Conservation (phyloP, 306 rosid species). For the Hylodesmum podocarpum region DNA sequence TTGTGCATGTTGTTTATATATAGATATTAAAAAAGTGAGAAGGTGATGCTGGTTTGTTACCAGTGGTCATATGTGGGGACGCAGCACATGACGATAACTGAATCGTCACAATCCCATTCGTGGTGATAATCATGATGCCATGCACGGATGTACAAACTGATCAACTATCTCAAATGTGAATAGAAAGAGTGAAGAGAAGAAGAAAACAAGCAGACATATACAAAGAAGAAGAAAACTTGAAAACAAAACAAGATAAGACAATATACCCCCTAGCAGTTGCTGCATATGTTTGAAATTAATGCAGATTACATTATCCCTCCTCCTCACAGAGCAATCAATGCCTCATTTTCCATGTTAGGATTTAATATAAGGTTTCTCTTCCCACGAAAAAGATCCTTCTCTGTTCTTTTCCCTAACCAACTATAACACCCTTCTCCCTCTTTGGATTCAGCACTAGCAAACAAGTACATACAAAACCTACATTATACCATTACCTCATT, state of each 20-base stretch:
- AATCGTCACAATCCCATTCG: conserved; percentile 30
- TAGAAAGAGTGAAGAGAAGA: neutral
- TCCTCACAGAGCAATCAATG: conserved; percentile 26
- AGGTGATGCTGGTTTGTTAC: neutral
- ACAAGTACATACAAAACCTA: conserved; percentile 44
- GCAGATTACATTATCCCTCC: neutral
- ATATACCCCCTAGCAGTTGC: neutral
- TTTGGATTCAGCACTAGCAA: conserved; percentile 19
- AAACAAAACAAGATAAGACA: neutral
- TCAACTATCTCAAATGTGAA: neutral
- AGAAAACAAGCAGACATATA: neutral
- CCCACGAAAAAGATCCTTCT: conserved; percentile 69
- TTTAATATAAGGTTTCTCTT: conserved; percentile 54
- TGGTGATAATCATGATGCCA: conserved; percentile 18
- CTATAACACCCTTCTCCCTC: conserved; percentile 19
- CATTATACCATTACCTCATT: conserved; percentile 45
- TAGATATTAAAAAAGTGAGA: too few relatives aligned
- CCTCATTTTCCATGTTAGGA: conserved; percentile 59
- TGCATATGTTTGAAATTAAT: conserved; percentile 11
- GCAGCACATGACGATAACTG: conserved; percentile 37
- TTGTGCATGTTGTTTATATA: too few relatives aligned
- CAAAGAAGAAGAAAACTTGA: neutral
- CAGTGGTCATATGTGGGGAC: conserved; percentile 27
- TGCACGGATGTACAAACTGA: neutral
- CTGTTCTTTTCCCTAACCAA: conserved; percentile 44